Percentiles rank a stretch among this genome's conserved stretches.
These are phyloP conservation scores for Apiotrichum akiyoshidainum DNA, from an alignment of 1,284 basidiomycete genomes.

Conservation along the genomic window DNA sequence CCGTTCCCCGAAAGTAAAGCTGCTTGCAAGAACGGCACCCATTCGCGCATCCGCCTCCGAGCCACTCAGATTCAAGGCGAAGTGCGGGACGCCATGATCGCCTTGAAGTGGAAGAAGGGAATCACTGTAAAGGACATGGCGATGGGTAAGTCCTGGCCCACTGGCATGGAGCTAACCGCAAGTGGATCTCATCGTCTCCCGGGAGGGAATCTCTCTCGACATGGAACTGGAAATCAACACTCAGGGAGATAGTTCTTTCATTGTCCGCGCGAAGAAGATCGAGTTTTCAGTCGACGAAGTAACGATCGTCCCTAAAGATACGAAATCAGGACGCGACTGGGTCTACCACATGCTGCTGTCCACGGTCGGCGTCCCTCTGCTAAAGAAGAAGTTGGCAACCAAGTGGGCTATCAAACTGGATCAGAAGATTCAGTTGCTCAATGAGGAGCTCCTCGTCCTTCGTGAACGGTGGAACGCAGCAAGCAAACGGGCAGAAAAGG, in stretches of 20 bases:
- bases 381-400: slow-evolving; percentile 3
- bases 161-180: background rate
- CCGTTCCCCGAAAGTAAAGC: slow-evolving; percentile 7
- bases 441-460: slow-evolving; percentile 3
- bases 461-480: background rate
- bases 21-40: background rate
- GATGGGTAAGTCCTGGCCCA: background rate
- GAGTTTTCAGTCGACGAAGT: slow-evolving; percentile 14
- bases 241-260: background rate
- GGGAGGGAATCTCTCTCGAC: slow-evolving; percentile 7
- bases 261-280: slow-evolving; percentile 7
- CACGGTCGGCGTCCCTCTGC: slow-evolving; percentile 5
- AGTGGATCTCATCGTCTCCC: slow-evolving; percentile 13
- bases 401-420: slow-evolving; percentile 1
- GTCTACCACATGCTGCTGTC: slow-evolving; percentile 6
- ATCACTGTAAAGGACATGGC: slow-evolving; percentile 8
- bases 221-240: slow-evolving; percentile 15
- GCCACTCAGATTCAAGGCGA: slow-evolving; percentile 17
- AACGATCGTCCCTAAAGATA: background rate
- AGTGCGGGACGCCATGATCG: slow-evolving; percentile 5
- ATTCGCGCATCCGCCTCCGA: slow-evolving; percentile 1
- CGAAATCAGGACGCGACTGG: slow-evolving; percentile 3
- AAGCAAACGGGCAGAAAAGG: slow-evolving; percentile 1
- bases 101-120: slow-evolving; percentile 5
- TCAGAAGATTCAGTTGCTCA: background rate